Percentiles rank a stretch among this genome's conserved stretches.
Evolutionary conservation across 148 eudicot genomes (phyloP).

Genomic region (Chenopodium formosanum): DNA sequence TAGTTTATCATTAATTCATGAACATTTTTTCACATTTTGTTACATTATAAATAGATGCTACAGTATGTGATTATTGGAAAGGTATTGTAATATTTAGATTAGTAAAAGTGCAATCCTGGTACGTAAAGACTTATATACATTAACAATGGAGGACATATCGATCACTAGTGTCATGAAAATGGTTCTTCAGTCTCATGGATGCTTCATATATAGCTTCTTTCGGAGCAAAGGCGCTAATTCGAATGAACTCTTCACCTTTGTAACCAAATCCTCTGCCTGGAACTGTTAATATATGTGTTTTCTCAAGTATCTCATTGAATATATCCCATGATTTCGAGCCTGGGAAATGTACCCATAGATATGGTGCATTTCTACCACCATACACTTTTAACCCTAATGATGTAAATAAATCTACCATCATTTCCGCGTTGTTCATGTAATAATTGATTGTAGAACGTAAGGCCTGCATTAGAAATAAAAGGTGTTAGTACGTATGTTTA

Average conservation of each 20-base stretch:
- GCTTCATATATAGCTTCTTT: slow-evolving; percentile 63
- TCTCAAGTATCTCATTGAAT: slow-evolving; percentile 64
- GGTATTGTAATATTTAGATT: too few relatives aligned
- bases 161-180: slow-evolving; percentile 18
- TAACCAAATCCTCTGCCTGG: slow-evolving; percentile 80
- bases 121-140: neutral
- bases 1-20: too few relatives aligned
- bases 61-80: too few relatives aligned
- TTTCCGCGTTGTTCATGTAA: slow-evolving; percentile 68
- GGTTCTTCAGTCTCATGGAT: slow-evolving; percentile 47
- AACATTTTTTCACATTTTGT: too few relatives aligned
- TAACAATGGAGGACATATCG: neutral
- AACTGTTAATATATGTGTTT: slow-evolving; percentile 65
- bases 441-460: slow-evolving; percentile 40
- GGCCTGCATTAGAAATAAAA: slow-evolving; percentile 34
- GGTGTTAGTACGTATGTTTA: too few relatives aligned
- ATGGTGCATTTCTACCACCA: slow-evolving; percentile 79
- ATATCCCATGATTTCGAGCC: slow-evolving; percentile 80
- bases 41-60: too few relatives aligned
- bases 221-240: slow-evolving; percentile 70
- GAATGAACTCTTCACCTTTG: slow-evolving; percentile 60
- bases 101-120: too few relatives aligned
- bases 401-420: slow-evolving; percentile 50
- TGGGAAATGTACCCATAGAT: slow-evolving; percentile 81
- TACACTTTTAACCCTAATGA: slow-evolving; percentile 56